Percentiles rank a stretch among this genome's conserved stretches.
Conservation (phyloP, 345 rosid species). For the Crucihimalaya himalaica region DNA sequence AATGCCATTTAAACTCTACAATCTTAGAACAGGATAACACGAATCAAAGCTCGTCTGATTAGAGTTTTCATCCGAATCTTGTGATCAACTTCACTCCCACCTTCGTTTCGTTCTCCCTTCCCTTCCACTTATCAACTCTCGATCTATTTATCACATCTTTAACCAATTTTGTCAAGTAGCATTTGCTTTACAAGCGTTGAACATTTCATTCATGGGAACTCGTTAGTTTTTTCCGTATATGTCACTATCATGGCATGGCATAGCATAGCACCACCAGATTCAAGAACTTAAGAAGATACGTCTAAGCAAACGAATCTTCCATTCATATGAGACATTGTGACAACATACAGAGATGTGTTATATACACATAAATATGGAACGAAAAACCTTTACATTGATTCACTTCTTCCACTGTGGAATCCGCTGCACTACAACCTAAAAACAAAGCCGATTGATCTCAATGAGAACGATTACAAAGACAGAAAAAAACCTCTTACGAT, state of each 20-base stretch:
- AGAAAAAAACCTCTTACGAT: not conserved
- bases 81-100: not conserved
- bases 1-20: not conserved
- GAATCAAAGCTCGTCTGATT: too few species aligned
- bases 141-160: not conserved
- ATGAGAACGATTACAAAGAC: constrained; percentile 14
- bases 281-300: not conserved
- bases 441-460: not conserved
- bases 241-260: not conserved
- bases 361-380: constrained; percentile 11
- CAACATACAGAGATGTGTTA: constrained; percentile 11
- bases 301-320: not conserved
- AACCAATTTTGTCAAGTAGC: not conserved
- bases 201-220: not conserved
- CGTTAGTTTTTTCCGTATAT: not conserved
- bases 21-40: too few species aligned
- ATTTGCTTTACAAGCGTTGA: not conserved
- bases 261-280: not conserved
- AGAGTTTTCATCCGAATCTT: too few species aligned
- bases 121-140: too few species aligned
- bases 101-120: too few species aligned
- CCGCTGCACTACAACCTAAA: constrained; percentile 79
- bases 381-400: constrained; percentile 18
- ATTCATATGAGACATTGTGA: not conserved
- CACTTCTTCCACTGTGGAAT: constrained; percentile 92